Percentiles rank a stretch among this genome's conserved stretches.
Evolutionary conservation across 805 yeast genomes (phyloP).

Genomic region (Saccharomyces jurei): DNA sequence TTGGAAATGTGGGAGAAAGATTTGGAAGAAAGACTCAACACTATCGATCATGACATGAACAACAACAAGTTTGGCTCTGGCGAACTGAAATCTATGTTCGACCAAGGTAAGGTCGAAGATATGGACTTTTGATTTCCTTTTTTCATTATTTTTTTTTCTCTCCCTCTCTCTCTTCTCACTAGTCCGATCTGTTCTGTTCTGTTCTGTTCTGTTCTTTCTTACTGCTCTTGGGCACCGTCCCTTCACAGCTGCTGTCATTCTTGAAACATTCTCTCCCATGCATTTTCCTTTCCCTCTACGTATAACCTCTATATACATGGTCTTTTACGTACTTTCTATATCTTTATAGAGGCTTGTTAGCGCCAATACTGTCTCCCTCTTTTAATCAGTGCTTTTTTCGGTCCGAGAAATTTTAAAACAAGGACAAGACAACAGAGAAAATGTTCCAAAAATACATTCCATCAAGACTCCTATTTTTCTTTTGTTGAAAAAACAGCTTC

Average conservation of each 20-base stretch:
- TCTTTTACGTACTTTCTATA: not conserved
- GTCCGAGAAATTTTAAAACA: not conserved
- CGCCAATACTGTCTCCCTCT: not conserved
- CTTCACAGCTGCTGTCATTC: not conserved
- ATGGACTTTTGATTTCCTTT: conserved; percentile 8
- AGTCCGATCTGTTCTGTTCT: no score
- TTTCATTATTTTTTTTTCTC: not conserved
- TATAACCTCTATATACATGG: not conserved
- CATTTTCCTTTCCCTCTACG: not conserved
- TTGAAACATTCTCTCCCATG: not conserved
- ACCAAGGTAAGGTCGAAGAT: conserved; percentile 7
- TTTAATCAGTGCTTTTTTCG: not conserved
- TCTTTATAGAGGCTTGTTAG: not conserved
- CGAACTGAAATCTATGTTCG: conserved; percentile 13
- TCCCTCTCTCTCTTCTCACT: no score
- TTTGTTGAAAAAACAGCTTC: not conserved
- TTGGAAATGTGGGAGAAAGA: conserved; percentile 35
- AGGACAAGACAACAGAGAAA: not conserved
- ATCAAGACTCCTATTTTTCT: not conserved
- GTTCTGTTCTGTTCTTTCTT: not conserved
- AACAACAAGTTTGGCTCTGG: conserved; percentile 19
- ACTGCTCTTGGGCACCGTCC: not conserved
- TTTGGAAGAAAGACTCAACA: conserved; percentile 30
- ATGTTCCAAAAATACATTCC: not conserved
- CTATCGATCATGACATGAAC: conserved; percentile 26